Evolutionary conservation across 169 alveolate genomes (phyloP), one percentile per base, ranked within the genome.

Genomic region (Eimeria sp.): DNA sequence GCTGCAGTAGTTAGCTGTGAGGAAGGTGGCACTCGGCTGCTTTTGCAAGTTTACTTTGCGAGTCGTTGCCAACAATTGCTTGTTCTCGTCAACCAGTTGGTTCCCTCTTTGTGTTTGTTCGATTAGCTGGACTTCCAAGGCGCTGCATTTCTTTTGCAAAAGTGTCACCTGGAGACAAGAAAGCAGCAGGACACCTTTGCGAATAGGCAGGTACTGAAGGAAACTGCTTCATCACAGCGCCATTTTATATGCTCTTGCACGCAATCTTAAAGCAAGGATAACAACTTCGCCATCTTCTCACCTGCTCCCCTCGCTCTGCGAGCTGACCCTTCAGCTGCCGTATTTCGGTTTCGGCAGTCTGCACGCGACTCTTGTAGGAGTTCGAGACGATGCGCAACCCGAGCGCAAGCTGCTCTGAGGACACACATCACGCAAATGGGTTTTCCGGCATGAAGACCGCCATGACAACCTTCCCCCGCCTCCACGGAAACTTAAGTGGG

Each of bases 41-140:
- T 16, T 46, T 37, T n/a, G 77, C 46, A 68, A 1, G 80, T 18
- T 91, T 82, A 95, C 97, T 95, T 97, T 97, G 95, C 97, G 97
- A 60, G 97, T 97, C 37, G 98, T 97, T 49, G 97, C 88, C 25
- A 98, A 95, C 56, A 98, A 95, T 71, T 97, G 97, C 76, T 97
- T 97, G 97, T 98, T 98, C 95, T 98, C 99, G 68, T 98, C 98
- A 1, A 98, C 97, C 85, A 98, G 80, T 62, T 97, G 98, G 90
- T 98, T 97, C 56, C 98, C 98, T n/a, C 98, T 96, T 95, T 98
- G 99, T 33, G 98, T 97, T 64, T 97, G 89, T 89, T 98, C 98
- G 54, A 98, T 96, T 72, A 98, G 96, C 95, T 98, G 98, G 23
- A 97, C 99, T 76, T 98, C 99, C 62, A 98, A 93, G 87, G 97